Base-by-base conservation (phyloP, 2,329 filamentous ascomycete genomes). In the Talaromyces sp. region DNA sequence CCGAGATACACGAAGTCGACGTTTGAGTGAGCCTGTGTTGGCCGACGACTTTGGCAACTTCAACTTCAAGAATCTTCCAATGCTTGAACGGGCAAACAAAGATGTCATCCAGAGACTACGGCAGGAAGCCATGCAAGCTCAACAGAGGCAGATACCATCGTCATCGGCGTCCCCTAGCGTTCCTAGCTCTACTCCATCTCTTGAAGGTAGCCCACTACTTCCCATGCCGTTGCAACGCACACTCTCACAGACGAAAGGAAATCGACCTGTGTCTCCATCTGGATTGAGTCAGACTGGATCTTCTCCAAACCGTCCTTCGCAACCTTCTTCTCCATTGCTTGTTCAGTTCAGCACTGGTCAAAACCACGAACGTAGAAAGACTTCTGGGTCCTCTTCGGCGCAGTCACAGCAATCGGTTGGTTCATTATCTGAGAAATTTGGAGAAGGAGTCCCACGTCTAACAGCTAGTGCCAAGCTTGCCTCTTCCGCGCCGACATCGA, bases 11-110 rank as follows among this genome's bases (percentile, higher is more conserved):
- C 90, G 96, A 68, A 92, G 85, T 65, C 84, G 94, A 63, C 83
- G 94, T 65, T 80, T 97, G 39, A 97, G 93, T 71, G 94, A 99
- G 73, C 94, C 94, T 1, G 86, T 93, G 15, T 83, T 85, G 33
- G 82, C 87, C 0, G 94, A 99, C 71, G 95, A 99, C 70, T 99
- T 99, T 78, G 94, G 94, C 33, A 91, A 85, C 62, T 99, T 99
- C 73, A 85, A 91, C 39, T 99, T 96, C 80, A 99, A 99, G 77
- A 99, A 99, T 66, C 77, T 99, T 51, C 92, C 93, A 0, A 93
- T 97, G 19, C 80, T 99, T 17, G 94, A 97, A 67, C 97, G 97
- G 73, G 94, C 94, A 56, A 99, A 99, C 75, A 99, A 99, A 71
- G 94, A 99, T 67, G 91, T 97, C 31, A 96, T 99, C 33, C 92